Conservation (phyloP, 768 basidiomycete species). For the Pisolithus tinctorius region DNA sequence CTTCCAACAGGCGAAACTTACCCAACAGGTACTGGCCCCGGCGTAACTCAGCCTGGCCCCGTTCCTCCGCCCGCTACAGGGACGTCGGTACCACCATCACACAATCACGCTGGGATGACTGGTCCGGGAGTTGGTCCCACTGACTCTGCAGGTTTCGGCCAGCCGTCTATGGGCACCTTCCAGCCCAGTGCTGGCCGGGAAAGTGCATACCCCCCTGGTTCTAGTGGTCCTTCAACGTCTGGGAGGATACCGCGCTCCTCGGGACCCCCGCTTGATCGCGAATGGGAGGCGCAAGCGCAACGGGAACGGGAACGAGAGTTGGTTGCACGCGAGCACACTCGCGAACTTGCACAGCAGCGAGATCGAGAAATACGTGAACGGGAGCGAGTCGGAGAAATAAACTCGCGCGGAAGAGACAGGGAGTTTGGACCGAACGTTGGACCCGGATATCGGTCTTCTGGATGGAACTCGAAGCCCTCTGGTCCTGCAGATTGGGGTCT, state of each 20-base stretch:
- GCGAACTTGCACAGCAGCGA: conserved; percentile 13
- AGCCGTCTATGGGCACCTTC: conserved; percentile 24
- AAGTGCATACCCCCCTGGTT: conserved; percentile 15
- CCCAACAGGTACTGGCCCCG: conserved; percentile 8
- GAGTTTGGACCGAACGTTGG: conserved; percentile 19
- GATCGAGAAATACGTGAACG: conserved; percentile 24
- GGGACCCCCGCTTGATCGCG: conserved; percentile 29
- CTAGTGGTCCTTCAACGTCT: conserved; percentile 9
- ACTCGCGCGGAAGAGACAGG: conserved; percentile 18
- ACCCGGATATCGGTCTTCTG: conserved; percentile 14
- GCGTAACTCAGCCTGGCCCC: conserved; percentile 8
- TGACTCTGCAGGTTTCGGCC: conserved; percentile 15
- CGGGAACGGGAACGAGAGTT: conserved; percentile 19
- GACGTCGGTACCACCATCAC: conserved; percentile 1
- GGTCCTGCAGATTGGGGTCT: conserved; percentile 26
- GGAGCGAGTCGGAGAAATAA: conserved; percentile 17
- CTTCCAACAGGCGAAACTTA: conserved; percentile 13
- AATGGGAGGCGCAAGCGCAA: conserved; percentile 16
- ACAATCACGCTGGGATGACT: background rate
- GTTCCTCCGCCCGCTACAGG: conserved; percentile 7
- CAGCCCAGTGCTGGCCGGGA: conserved; percentile 11
- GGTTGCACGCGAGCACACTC: background rate
- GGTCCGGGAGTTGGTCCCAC: conserved; percentile 9
- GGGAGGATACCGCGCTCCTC: conserved; percentile 20
- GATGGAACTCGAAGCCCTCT: conserved; percentile 28